Percentiles rank a stretch among this genome's conserved stretches.
Evolutionary conservation across 192 early-diverging fungal species (phyloP).

Genomic region (Mycoemilia scoparia): DNA sequence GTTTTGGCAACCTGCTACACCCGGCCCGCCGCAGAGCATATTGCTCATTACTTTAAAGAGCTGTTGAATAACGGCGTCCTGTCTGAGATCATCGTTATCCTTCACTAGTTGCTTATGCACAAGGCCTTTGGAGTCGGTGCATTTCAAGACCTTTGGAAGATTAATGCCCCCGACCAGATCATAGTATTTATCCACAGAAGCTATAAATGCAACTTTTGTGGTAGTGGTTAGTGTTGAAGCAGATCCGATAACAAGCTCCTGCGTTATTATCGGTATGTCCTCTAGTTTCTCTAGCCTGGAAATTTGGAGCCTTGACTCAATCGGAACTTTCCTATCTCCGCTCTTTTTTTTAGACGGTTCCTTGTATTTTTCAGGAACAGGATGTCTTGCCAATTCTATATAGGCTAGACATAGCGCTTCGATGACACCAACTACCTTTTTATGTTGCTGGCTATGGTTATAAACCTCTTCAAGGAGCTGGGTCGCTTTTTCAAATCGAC

Average conservation of each 20-base stretch:
- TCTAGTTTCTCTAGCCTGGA: slow-evolving; percentile 10
- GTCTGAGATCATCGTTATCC: slow-evolving; percentile 53
- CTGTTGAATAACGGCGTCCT: slow-evolving; percentile 51
- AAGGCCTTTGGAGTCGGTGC: slow-evolving; percentile 19
- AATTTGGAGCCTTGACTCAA: slow-evolving; percentile 11
- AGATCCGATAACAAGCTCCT: slow-evolving; percentile 15
- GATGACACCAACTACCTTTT: slow-evolving; percentile 12
- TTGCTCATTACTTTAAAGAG: slow-evolving; percentile 46
- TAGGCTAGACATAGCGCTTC: slow-evolving; percentile 18
- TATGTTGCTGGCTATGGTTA: slow-evolving; percentile 4
- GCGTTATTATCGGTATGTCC: slow-evolving; percentile 13
- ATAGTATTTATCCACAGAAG: slow-evolving; percentile 12
- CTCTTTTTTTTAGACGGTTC: slow-evolving; percentile 8
- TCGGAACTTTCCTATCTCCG: slow-evolving; percentile 10
- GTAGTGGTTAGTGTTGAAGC: slow-evolving; percentile 11
- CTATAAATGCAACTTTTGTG: slow-evolving; percentile 21
- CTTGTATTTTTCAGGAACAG: slow-evolving; percentile 21
- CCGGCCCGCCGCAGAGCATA: slow-evolving; percentile 19
- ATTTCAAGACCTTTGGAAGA: slow-evolving; percentile 24
- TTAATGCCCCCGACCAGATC: slow-evolving; percentile 29
- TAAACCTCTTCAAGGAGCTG: slow-evolving; percentile 9
- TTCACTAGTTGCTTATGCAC: slow-evolving; percentile 34
- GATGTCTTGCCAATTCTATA: slow-evolving; percentile 16
- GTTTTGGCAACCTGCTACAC: not conserved
- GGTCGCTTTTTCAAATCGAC: slow-evolving; percentile 18